Percentiles rank a stretch among this genome's conserved stretches.
Conservation (phyloP, 176 grass and related monocot genomes). For the Thinopyrum elongatum region DNA sequence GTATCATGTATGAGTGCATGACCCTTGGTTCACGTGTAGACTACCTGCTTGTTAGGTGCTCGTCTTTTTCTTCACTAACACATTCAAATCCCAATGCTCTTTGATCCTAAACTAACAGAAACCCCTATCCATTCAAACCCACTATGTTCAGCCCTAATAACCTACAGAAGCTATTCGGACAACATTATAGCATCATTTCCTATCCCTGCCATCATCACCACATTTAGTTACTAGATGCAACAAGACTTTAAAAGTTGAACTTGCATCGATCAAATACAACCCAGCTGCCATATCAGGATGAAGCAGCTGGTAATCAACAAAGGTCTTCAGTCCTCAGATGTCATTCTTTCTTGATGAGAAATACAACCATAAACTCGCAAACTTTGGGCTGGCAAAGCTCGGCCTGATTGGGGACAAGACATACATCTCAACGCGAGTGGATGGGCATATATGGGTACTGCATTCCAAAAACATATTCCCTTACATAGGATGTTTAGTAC, state of each 20-base stretch:
- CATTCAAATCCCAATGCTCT: not conserved
- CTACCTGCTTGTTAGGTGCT: conserved; percentile 63
- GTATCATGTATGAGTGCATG: conserved; percentile 81
- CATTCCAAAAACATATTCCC: conserved; percentile 62
- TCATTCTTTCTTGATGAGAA: conserved; percentile 54
- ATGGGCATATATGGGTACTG: conserved; percentile 90
- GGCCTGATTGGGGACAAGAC: conserved; percentile 40
- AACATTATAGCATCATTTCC: not conserved
- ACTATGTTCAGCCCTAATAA: not conserved
- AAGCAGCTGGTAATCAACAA: conserved; percentile 72
- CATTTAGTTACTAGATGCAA: not conserved
- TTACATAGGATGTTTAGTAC: not conserved
- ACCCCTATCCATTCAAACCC: not conserved
- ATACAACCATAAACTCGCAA: conserved; percentile 77
- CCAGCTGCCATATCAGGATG: conserved; percentile 77
- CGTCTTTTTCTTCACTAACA: not conserved
- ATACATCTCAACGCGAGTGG: conserved; percentile 54
- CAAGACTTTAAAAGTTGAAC: not conserved
- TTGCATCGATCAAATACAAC: conserved; percentile 27
- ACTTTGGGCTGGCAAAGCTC: conserved; percentile 80
- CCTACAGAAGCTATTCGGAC: not conserved
- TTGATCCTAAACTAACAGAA: not conserved
- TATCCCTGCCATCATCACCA: not conserved
- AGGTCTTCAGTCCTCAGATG: conserved; percentile 80
- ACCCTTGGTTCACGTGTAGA: conserved; percentile 68